phyloP scores from a whole-genome alignment of 2,329 filamentous ascomycete genomes.

The Aspergillus novoparasiticus region DNA sequence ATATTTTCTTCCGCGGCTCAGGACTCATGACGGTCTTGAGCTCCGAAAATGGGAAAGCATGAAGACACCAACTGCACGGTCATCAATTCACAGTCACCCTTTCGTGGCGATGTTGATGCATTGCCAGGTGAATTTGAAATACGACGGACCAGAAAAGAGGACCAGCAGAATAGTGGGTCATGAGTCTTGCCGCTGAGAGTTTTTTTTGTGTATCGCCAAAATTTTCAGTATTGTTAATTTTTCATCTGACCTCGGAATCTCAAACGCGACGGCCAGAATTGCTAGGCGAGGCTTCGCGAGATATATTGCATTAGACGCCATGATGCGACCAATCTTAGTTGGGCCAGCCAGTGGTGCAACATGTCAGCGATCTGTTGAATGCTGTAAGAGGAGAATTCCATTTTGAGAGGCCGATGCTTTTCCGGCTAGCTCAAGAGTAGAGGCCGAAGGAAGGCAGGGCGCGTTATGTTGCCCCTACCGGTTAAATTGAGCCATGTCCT shows the following conservation, averaged over 20 bases:
- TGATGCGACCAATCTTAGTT: neutral
- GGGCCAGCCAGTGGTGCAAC: constrained; percentile 7
- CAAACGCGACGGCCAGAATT: neutral
- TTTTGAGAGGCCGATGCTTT: neutral
- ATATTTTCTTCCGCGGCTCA: neutral
- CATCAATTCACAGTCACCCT: neutral
- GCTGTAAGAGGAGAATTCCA: neutral
- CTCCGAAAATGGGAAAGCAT: neutral
- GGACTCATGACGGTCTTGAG: neutral
- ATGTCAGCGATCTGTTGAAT: constrained; percentile 1
- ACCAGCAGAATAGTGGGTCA: neutral
- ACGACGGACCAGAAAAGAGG: neutral
- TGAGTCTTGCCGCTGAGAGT: neutral
- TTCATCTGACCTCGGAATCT: neutral
- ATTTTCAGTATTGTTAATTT: neutral
- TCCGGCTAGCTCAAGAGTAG: neutral
- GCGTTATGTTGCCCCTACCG: neutral
- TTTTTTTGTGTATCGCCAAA: neutral
- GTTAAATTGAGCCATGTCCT: neutral
- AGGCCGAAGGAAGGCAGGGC: neutral
- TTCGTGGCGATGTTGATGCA: neutral
- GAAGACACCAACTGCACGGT: neutral
- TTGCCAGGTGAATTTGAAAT: neutral
- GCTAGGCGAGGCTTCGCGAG: neutral
- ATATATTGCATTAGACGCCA: neutral